phyloP scores from a whole-genome alignment of 163 green algal species.

The Trebouxia gelatinosa region DNA sequence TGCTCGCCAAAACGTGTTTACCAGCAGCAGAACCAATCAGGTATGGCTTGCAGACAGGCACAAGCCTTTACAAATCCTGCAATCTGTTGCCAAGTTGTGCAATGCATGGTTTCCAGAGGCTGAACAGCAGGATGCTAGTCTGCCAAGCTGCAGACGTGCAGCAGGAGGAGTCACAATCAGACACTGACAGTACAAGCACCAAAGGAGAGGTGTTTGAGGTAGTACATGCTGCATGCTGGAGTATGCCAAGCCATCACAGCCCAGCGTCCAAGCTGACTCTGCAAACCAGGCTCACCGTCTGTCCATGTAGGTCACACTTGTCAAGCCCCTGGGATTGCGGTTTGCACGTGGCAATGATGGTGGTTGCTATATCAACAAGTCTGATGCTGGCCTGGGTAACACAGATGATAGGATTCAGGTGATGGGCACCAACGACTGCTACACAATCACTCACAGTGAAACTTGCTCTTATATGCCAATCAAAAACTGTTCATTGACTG shows the following conservation, averaged over 20 bases:
- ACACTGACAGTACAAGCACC: not conserved
- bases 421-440: not conserved
- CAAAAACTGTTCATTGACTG: no score
- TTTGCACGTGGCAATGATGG: slow-evolving; percentile 89
- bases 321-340: slow-evolving; percentile 89
- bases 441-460: not conserved
- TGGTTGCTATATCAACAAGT: slow-evolving; percentile 75
- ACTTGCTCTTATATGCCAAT: no score
- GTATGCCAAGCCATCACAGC: no score
- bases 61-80: not conserved
- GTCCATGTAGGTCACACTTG: slow-evolving; percentile 81
- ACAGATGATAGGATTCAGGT: slow-evolving; percentile 65
- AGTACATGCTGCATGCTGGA: no score
- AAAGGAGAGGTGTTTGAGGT: not conserved
- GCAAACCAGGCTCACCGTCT: no score
- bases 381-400: slow-evolving; percentile 71
- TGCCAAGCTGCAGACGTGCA: no score
- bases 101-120: not conserved
- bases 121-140: not conserved
- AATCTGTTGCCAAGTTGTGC: not conserved
- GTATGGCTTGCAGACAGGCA: no score
- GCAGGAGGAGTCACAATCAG: no score
- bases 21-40: no score
- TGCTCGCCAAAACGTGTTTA: no score
- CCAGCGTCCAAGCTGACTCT: no score